Percentiles rank a stretch among this genome's conserved stretches.
Evolutionary conservation across 371 early-diverging fungal genomes (phyloP).

Genomic region (Mortierella polycephala): DNA sequence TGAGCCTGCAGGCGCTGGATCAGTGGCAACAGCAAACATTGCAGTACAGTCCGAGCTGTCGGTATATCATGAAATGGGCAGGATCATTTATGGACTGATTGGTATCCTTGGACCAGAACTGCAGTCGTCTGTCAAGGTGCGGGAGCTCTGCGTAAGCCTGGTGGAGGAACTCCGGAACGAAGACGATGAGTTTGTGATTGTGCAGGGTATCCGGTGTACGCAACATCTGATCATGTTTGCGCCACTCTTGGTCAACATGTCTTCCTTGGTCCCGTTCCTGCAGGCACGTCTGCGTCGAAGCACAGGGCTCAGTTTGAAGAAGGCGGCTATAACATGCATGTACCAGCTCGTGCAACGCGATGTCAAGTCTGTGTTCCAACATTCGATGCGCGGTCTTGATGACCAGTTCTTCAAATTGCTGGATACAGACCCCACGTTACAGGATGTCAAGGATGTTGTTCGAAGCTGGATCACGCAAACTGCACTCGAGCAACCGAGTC

Average conservation of each 20-base stretch:
- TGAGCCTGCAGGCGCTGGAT: constrained; percentile 73
- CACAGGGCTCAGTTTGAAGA: constrained; percentile 75
- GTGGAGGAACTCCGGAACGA: constrained; percentile 84
- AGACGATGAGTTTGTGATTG: constrained; percentile 81
- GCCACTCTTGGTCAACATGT: constrained; percentile 75
- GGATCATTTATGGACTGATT: constrained; percentile 87
- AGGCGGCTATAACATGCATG: constrained; percentile 86
- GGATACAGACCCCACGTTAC: constrained; percentile 80
- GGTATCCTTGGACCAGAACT: constrained; percentile 95
- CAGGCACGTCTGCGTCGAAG: constrained; percentile 74
- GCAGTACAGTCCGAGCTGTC: constrained; percentile 70
- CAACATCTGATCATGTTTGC: constrained; percentile 93
- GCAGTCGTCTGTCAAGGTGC: constrained; percentile 72
- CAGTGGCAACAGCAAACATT: constrained; percentile 69
- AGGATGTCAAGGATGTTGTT: constrained; percentile 88
- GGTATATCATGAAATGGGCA: constrained; percentile 83
- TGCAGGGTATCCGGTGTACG: constrained; percentile 88
- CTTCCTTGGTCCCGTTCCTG: constrained; percentile 79
- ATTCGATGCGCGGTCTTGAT: constrained; percentile 76
- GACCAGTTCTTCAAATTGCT: constrained; percentile 86
- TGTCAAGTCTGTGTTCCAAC: constrained; percentile 77
- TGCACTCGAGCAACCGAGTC: constrained; percentile 76
- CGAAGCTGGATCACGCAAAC: constrained; percentile 77
- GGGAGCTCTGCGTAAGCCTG: constrained; percentile 81
- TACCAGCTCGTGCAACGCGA: constrained; percentile 88